Conservation (phyloP, 345 rosid genomes). For the Diplotaxis tenuifolia region DNA sequence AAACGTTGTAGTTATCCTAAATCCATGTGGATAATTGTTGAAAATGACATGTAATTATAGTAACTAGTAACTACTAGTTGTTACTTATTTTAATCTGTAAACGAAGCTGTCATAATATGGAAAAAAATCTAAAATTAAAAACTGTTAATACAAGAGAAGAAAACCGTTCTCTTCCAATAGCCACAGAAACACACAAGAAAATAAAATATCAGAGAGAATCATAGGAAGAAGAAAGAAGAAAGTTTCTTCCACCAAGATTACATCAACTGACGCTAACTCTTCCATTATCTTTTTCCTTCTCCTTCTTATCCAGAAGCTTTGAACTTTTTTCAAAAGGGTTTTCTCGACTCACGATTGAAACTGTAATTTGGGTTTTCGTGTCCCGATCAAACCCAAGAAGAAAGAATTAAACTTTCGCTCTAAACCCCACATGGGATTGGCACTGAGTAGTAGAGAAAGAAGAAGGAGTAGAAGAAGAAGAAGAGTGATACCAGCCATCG, state of each 20-base stretch:
- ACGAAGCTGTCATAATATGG: neutral
- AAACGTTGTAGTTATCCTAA: slow-evolving; percentile 1
- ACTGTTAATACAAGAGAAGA: neutral
- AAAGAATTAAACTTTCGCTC: slow-evolving; percentile 7
- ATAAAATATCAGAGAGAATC: slow-evolving; percentile 2
- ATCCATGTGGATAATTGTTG: slow-evolving; percentile 4
- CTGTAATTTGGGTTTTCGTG: slow-evolving; percentile 8
- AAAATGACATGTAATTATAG: too few relatives aligned
- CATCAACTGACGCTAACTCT: slow-evolving; percentile 5
- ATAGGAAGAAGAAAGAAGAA: slow-evolving; percentile 6
- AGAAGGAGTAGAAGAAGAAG: slow-evolving; percentile 29
- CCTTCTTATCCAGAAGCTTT: neutral
- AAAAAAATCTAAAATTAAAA: neutral
- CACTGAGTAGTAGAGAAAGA: slow-evolving; percentile 18
- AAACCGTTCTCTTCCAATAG: slow-evolving; percentile 6
- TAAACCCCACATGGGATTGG: slow-evolving; percentile 53
- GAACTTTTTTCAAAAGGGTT: neutral
- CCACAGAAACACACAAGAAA: slow-evolving; percentile 28
- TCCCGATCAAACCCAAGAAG: slow-evolving; percentile 11
- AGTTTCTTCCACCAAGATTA: neutral
- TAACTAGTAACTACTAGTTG: too few relatives aligned
- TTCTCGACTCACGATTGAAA: neutral
- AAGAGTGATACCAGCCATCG: slow-evolving; percentile 5
- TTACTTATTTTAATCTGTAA: neutral
- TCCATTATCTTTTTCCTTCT: neutral